These are phyloP conservation scores for Diddensiella caesifluorescens DNA, from an alignment of 805 yeast genomes.

Conservation along the genomic window DNA sequence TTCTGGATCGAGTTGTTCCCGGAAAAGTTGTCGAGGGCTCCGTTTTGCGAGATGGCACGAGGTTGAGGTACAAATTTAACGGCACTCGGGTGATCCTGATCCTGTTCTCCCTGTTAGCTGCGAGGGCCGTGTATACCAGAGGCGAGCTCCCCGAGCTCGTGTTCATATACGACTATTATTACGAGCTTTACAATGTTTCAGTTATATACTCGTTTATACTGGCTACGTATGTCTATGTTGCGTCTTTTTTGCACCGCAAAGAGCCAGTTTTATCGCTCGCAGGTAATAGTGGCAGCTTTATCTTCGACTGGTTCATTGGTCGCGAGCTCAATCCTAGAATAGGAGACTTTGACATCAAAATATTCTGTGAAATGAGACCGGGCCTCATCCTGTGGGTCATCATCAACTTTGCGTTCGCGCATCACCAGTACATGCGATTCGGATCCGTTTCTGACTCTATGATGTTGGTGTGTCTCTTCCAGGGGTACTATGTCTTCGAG, in stretches of 20 bases:
- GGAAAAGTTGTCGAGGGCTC: conserved; percentile 64
- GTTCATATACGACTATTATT: conserved; percentile 63
- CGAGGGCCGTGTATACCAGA: conserved; percentile 48
- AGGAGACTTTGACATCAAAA: conserved; percentile 79
- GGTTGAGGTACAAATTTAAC: conserved; percentile 71
- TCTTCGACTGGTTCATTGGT: conserved; percentile 96
- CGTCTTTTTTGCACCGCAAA: conserved; percentile 51
- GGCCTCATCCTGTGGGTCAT: conserved; percentile 85
- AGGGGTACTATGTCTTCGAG: conserved; percentile 79
- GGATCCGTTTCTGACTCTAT: conserved; percentile 69
- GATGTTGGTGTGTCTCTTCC: conserved; percentile 60
- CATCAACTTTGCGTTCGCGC: conserved; percentile 72
- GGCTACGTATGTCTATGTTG: conserved; percentile 58
- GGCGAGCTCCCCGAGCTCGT: conserved; percentile 72
- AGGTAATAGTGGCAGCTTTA: conserved; percentile 70
- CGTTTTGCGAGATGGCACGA: conserved; percentile 67
- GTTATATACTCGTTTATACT: conserved; percentile 59
- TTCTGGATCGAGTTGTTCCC: conserved; percentile 61
- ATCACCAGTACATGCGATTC: conserved; percentile 61
- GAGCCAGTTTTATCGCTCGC: conserved; percentile 77
- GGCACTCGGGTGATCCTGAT: conserved; percentile 55
- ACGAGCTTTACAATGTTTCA: conserved; percentile 59
- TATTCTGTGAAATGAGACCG: conserved; percentile 91
- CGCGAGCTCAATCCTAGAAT: conserved; percentile 91
- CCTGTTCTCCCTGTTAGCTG: conserved; percentile 36